Evolutionary conservation across 2,329 filamentous ascomycete genomes (phyloP), one percentile per base, ranked within the genome.

Genomic region (Calonectria henricotiae): DNA sequence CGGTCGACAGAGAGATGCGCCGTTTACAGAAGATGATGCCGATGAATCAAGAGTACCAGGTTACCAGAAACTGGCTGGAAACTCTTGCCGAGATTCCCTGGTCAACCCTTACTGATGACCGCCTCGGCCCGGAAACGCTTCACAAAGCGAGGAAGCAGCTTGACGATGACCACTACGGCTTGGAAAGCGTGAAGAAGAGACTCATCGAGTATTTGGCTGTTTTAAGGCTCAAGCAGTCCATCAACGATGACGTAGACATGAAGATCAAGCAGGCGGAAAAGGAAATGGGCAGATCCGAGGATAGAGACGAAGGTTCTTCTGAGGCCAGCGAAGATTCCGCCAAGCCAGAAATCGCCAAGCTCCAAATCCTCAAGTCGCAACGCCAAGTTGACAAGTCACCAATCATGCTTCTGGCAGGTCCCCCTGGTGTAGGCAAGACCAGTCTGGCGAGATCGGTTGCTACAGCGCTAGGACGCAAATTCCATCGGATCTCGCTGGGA

Each of bases 121-220:
- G 94, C 37, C 89, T 99, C 3, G 94, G 95, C 8, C 89, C 90
- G 0, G 92, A 94, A 11, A 98, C 95, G 0, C 82, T 98, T 67
- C 87, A 89, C 69, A 89, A 89, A 75, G 96, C 96, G 7, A 91
- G 94, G 65, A 94, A 95, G 83, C 96, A 98, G 82, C 89, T 99
- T 6, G 95, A 99, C 78, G 92, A 97, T 73, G 96, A 99, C 79
- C 96, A 99, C 82, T 98, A 98, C 76, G 96, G 96, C 0, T 86
- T 99, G 15, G 95, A 98, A 71, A 97, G 96, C 83, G 96, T 99
- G 79, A 99, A 99, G 89, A 98, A 98, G 88, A 89, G 96, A 49
- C 83, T 99, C 25, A 88, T 99, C 5, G 97, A 98, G 81, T 99
- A 99, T 79, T 87, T 99, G 49, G 97, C 96, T 2, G 96, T 99